These are phyloP conservation scores for Apiospora koreana DNA, from an alignment of 2,329 filamentous ascomycete genomes.

Conservation along the genomic window DNA sequence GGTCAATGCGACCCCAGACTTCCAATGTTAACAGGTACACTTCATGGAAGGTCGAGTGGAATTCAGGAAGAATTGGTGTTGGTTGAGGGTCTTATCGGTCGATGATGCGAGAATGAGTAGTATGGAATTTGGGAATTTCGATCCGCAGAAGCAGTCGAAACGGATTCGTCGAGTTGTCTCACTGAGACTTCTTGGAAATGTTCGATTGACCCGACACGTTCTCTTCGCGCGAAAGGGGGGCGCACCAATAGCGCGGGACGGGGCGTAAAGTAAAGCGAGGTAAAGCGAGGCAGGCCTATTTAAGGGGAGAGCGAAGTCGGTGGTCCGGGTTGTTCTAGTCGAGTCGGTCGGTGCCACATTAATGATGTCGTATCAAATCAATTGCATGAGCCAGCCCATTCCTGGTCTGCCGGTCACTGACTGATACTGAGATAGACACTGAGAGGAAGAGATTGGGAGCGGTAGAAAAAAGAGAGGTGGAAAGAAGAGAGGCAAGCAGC, in stretches of 20 bases:
- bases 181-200: constrained; percentile 1
- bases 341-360: background rate
- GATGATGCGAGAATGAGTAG: background rate
- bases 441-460: background rate
- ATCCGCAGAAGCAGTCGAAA: background rate
- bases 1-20: background rate
- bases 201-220: constrained; percentile 7
- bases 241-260: constrained; percentile 3
- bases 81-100: background rate
- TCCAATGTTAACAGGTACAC: constrained; percentile 5
- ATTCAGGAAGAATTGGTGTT: background rate
- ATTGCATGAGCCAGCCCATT: background rate
- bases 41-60: background rate
- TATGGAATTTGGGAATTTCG: background rate
- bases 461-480: background rate
- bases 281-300: background rate
- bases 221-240: background rate
- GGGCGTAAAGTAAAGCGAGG: background rate
- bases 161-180: constrained; percentile 5
- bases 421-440: no score
- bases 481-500: background rate
- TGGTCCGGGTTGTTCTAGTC: background rate
- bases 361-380: constrained; percentile 1
- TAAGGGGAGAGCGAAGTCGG: background rate
- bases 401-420: background rate